phyloP scores from a whole-genome alignment of 1,284 basidiomycete species.

The Inonotus hispidus region DNA sequence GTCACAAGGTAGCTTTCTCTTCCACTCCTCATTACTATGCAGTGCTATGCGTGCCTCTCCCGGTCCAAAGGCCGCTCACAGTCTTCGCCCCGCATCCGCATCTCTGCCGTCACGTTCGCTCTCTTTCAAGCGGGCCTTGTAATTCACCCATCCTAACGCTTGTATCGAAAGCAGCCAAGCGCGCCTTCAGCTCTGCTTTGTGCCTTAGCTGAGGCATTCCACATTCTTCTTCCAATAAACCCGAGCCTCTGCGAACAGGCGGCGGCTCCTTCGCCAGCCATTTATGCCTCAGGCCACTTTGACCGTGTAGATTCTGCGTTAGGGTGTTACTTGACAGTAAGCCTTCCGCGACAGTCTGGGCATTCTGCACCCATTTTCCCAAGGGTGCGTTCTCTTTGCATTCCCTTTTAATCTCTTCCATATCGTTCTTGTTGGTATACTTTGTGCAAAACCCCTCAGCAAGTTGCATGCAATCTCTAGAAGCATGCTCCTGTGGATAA shows the following conservation, averaged over 20 bases:
- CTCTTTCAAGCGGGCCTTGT: no score
- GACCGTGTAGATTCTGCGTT: no score
- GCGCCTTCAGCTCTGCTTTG: no score
- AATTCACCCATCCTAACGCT: no score
- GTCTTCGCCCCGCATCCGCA: neutral
- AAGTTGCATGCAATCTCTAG: neutral
- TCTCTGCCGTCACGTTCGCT: no score
- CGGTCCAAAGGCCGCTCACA: neutral
- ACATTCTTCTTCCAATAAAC: no score
- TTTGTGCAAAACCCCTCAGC: neutral
- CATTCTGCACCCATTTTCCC: neutral
- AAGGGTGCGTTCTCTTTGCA: neutral
- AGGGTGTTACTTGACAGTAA: no score
- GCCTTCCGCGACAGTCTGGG: neutral
- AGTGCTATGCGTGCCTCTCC: neutral
- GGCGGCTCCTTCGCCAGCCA: no score
- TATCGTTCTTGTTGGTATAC: neutral
- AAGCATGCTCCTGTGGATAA: neutral
- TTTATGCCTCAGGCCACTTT: no score
- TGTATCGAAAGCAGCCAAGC: no score
- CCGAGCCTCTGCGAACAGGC: no score
- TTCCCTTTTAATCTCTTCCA: neutral
- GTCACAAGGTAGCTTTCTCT: neutral
- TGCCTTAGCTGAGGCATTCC: no score
- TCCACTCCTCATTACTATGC: neutral